phyloP scores from a whole-genome alignment of 331 rosid genomes.

The Acacia concinna region DNA sequence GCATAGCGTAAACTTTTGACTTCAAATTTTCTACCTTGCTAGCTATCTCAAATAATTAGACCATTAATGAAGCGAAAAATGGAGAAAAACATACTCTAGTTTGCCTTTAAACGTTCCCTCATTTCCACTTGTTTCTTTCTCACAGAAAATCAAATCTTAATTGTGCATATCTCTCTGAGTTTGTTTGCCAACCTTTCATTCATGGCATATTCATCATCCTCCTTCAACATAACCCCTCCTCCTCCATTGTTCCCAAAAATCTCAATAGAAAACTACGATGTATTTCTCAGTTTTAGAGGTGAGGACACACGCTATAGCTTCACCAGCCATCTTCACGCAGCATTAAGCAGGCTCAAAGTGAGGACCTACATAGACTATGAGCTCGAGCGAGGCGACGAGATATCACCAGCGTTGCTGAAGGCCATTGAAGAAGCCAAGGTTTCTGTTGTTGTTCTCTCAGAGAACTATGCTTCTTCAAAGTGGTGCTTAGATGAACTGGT shows the following conservation, averaged over 20 bases:
- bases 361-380: conserved; percentile 33
- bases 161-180: neutral
- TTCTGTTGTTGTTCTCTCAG: conserved; percentile 21
- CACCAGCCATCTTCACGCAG: conserved; percentile 35
- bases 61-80: neutral
- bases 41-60: too few relatives aligned
- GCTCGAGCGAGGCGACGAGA: conserved; percentile 37
- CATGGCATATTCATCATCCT: conserved; percentile 22
- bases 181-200: neutral
- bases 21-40: neutral
- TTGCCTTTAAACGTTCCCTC: too few relatives aligned
- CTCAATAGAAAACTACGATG: conserved; percentile 20
- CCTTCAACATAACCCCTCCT: neutral
- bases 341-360: conserved; percentile 13
- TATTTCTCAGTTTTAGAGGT: conserved; percentile 30
- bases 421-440: conserved; percentile 33
- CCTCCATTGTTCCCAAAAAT: neutral
- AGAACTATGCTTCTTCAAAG: conserved; percentile 27
- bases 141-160: neutral
- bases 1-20: neutral
- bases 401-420: conserved; percentile 29
- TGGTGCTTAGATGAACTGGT: conserved; percentile 40
- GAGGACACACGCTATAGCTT: conserved; percentile 35
- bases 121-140: neutral
- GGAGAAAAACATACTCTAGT: neutral